phyloP scores from a whole-genome alignment of 768 basidiomycete species.

The Mrakia frigida region DNA sequence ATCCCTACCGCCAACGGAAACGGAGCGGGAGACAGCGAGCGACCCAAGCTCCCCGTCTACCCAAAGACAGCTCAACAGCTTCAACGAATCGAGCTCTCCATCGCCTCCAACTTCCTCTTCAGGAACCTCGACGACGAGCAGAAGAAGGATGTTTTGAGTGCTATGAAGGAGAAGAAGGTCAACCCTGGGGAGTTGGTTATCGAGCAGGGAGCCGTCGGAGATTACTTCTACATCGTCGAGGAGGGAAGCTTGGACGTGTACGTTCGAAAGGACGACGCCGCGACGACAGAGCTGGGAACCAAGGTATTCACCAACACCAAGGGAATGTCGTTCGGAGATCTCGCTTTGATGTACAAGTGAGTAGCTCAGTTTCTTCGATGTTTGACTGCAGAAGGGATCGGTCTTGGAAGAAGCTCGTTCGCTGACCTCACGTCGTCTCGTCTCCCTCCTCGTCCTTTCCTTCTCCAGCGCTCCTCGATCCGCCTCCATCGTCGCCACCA shows the following conservation, averaged over 20 bases:
- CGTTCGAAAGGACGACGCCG: slow-evolving; percentile 38
- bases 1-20: slow-evolving; percentile 62
- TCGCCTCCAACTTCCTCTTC: slow-evolving; percentile 86
- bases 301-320: slow-evolving; percentile 79
- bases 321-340: slow-evolving; percentile 86
- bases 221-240: slow-evolving; percentile 97
- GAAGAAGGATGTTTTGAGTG: slow-evolving; percentile 81
- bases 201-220: slow-evolving; percentile 91
- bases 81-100: slow-evolving; percentile 77
- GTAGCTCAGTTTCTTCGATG: slow-evolving; percentile 7
- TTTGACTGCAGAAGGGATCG: not conserved
- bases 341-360: slow-evolving; percentile 92
- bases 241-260: slow-evolving; percentile 78
- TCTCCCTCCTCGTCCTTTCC: not conserved
- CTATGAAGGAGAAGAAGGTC: slow-evolving; percentile 83
- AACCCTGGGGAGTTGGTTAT: slow-evolving; percentile 80
- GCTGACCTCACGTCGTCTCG: not conserved
- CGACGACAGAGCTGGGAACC: slow-evolving; percentile 42
- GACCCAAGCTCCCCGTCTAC: slow-evolving; percentile 53
- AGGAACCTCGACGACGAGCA: slow-evolving; percentile 95
- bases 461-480: slow-evolving; percentile 67
- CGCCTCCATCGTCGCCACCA: slow-evolving; percentile 82
- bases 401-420: not conserved
- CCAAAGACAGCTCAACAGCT: slow-evolving; percentile 79
- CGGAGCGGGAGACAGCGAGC: slow-evolving; percentile 4